Percentiles rank a stretch among this genome's conserved stretches.
These are phyloP conservation scores for Trebouxia sp. DNA, from an alignment of 139 green algal species.

Conservation along the genomic window DNA sequence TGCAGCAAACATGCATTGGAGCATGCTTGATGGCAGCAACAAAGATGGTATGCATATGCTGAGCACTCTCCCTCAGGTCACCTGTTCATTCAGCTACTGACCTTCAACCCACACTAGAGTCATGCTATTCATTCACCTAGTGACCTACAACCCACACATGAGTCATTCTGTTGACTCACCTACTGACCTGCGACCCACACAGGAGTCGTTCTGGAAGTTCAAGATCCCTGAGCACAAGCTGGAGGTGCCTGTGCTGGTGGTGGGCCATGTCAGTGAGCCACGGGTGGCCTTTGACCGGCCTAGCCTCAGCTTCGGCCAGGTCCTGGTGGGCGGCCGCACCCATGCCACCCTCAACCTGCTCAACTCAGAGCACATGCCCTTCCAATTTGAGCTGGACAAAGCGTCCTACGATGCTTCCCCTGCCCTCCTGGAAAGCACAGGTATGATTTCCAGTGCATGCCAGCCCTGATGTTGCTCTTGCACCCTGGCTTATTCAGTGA, in stretches of 20 bases:
- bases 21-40: no score
- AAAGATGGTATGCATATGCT: no score
- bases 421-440: conserved; percentile 49
- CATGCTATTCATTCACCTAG: not conserved
- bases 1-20: no score
- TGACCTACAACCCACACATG: not conserved
- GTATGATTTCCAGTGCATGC: not conserved
- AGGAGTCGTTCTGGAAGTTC: conserved; percentile 81
- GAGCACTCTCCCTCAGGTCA: no score
- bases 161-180: not conserved
- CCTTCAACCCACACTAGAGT: not conserved
- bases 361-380: conserved; percentile 78
- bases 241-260: conserved; percentile 71
- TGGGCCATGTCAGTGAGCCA: conserved; percentile 71
- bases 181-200: not conserved
- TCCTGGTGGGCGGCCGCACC: conserved; percentile 19
- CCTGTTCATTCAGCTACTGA: no score
- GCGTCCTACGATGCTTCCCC: conserved; percentile 63
- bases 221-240: conserved; percentile 71
- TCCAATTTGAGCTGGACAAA: conserved; percentile 74
- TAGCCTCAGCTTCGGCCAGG: conserved; percentile 70
- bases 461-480: not conserved
- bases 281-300: conserved; percentile 68
- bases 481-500: no score
- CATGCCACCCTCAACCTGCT: conserved; percentile 49